Percentiles rank a stretch among this genome's conserved stretches.
Evolutionary conservation across 331 rosid species (phyloP).

Genomic region (Ulmus americana): DNA sequence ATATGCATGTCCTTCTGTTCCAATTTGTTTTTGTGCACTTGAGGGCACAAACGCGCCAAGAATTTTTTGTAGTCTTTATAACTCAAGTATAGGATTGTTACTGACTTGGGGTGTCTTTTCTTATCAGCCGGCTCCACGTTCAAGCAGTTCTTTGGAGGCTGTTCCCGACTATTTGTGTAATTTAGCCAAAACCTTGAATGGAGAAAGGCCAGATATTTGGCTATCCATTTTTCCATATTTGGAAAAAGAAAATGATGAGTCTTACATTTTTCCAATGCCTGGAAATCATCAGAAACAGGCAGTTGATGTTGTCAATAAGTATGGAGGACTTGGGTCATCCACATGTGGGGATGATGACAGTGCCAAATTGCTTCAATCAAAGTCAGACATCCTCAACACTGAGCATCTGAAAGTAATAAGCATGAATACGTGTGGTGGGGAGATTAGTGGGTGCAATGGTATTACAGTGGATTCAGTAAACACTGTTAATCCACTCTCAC

Average conservation of each 20-base stretch:
- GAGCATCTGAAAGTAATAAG: constrained; percentile 41
- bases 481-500: constrained; percentile 20
- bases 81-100: neutral
- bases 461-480: constrained; percentile 27
- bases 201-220: constrained; percentile 40
- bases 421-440: constrained; percentile 35
- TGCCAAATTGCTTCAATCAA: constrained; percentile 38
- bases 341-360: constrained; percentile 29
- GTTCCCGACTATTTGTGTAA: constrained; percentile 31
- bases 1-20: neutral
- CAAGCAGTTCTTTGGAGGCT: constrained; percentile 37
- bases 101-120: constrained; percentile 18
- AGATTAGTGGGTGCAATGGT: constrained; percentile 49
- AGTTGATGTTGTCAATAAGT: constrained; percentile 43
- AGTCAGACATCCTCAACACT: constrained; percentile 36
- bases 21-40: constrained; percentile 2
- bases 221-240: constrained; percentile 32
- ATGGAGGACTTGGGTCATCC: constrained; percentile 41
- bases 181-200: constrained; percentile 36
- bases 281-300: constrained; percentile 39
- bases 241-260: constrained; percentile 35
- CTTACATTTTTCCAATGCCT: constrained; percentile 26
- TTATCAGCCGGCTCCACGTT: constrained; percentile 36
- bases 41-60: constrained; percentile 3
- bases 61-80: constrained; percentile 4